Percentiles rank a stretch among this genome's conserved stretches.
phyloP scores from a whole-genome alignment of 805 yeast genomes.

The Candida namnaoensis region DNA sequence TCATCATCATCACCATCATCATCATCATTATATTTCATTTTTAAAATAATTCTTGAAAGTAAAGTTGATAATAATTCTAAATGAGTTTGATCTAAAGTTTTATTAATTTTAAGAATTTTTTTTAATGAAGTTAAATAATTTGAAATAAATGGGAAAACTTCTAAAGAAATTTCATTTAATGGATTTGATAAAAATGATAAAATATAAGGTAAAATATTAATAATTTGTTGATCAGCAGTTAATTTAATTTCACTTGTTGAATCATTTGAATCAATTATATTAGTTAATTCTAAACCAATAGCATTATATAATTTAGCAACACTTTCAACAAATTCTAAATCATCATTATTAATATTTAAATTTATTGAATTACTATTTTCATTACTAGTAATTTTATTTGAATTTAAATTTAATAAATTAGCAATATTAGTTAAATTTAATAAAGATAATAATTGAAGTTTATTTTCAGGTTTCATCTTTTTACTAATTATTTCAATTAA shows the following conservation, averaged over 20 bases:
- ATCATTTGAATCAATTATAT: conserved; percentile 51
- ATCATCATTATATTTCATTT: conserved; percentile 76
- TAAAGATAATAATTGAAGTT: conserved; percentile 53
- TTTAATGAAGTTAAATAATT: conserved; percentile 65
- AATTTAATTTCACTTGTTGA: conserved; percentile 26
- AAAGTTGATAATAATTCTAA: conserved; percentile 52
- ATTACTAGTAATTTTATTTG: not conserved
- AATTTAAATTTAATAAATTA: conserved; percentile 26
- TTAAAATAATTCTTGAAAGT: conserved; percentile 60
- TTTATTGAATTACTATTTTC: conserved; percentile 20
- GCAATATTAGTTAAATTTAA: conserved; percentile 56
- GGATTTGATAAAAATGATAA: conserved; percentile 69
- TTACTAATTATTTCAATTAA: conserved; percentile 60
- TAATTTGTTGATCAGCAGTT: conserved; percentile 39
- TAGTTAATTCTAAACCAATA: conserved; percentile 69
- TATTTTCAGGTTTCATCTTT: conserved; percentile 69
- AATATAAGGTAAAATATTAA: conserved; percentile 63
- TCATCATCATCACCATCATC: conserved; percentile 69
- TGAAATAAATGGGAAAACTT: conserved; percentile 74
- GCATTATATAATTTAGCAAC: conserved; percentile 67
- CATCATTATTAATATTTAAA: conserved; percentile 17
- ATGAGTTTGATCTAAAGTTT: conserved; percentile 26
- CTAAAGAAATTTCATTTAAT: conserved; percentile 81
- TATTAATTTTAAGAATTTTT: conserved; percentile 35
- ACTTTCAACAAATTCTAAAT: conserved; percentile 66